These are phyloP conservation scores for Cercophora newfieldiana DNA, from an alignment of 495 filamentous ascomycete species.

Conservation along the genomic window DNA sequence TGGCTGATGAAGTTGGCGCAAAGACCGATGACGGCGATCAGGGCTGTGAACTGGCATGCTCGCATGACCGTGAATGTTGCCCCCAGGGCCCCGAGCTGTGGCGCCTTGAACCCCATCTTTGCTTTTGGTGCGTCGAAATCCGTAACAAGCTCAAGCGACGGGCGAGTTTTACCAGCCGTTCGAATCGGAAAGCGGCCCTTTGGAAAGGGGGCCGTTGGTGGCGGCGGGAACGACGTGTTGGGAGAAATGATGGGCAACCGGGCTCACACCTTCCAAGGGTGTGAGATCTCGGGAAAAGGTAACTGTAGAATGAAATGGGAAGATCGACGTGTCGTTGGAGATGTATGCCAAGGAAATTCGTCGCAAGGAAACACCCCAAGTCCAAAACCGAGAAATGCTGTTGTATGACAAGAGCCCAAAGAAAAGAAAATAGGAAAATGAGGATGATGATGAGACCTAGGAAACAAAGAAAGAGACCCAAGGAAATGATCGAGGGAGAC, in stretches of 20 bases:
- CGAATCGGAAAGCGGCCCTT: slow-evolving; percentile 30
- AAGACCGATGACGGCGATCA: slow-evolving; percentile 80
- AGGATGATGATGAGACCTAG: slow-evolving; percentile 22
- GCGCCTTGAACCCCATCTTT: slow-evolving; percentile 58
- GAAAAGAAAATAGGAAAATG: slow-evolving; percentile 23
- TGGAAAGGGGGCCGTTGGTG: slow-evolving; percentile 32
- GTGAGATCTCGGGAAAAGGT: slow-evolving; percentile 22
- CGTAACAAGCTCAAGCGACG: slow-evolving; percentile 32
- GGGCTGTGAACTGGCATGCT: slow-evolving; percentile 65
- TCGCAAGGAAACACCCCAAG: slow-evolving; percentile 18
- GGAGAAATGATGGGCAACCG: slow-evolving; percentile 31
- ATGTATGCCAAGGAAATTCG: slow-evolving; percentile 24
- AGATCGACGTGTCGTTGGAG: neutral
- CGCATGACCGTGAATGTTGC: slow-evolving; percentile 75
- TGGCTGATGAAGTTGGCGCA: slow-evolving; percentile 79
- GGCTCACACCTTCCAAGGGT: neutral
- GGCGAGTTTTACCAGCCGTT: slow-evolving; percentile 33
- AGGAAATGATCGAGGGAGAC: slow-evolving; percentile 22
- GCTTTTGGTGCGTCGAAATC: slow-evolving; percentile 34
- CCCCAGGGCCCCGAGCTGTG: slow-evolving; percentile 73
- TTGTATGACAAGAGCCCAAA: slow-evolving; percentile 17
- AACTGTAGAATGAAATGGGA: slow-evolving; percentile 30
- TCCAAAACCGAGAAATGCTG: slow-evolving; percentile 23
- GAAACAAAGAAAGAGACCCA: slow-evolving; percentile 27
- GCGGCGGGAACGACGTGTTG: slow-evolving; percentile 28